These are phyloP conservation scores for Fusarium redolens DNA, from an alignment of 2,329 filamentous ascomycete species.

Conservation along the genomic window DNA sequence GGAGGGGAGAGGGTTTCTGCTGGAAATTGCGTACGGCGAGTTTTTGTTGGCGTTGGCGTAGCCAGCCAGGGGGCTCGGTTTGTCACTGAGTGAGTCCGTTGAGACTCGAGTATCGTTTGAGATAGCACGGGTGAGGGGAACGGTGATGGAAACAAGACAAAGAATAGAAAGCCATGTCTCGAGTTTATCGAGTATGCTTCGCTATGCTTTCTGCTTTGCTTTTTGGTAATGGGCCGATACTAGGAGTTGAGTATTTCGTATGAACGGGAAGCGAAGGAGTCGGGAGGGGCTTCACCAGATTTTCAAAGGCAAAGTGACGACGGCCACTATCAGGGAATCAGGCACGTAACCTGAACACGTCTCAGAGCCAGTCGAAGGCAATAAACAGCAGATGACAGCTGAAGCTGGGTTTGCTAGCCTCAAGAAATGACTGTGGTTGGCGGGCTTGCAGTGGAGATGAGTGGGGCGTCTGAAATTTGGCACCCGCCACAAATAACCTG, in stretches of 20 bases:
- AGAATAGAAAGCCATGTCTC: constrained; percentile 19
- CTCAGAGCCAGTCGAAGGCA: constrained; percentile 10
- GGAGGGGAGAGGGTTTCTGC: constrained; percentile 28
- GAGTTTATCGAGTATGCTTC: constrained; percentile 31
- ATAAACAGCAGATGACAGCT: constrained; percentile 5
- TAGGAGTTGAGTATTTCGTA: constrained; percentile 41
- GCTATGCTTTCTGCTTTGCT: constrained; percentile 1
- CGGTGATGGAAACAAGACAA: constrained; percentile 15
- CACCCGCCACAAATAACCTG: constrained; percentile 35
- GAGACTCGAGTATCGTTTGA: constrained; percentile 29
- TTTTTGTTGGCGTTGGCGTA: constrained; percentile 33
- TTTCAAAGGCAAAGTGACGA: constrained; percentile 46
- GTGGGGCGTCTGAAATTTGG: constrained; percentile 37
- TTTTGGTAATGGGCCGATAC: constrained; percentile 34
- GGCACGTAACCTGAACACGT: constrained; percentile 37
- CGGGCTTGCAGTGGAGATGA: background rate
- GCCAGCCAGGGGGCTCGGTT: constrained; percentile 29
- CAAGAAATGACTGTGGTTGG: constrained; percentile 11
- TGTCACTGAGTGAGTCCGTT: constrained; percentile 20
- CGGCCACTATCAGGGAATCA: constrained; percentile 21
- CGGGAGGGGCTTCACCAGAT: constrained; percentile 46
- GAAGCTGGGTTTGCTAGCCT: constrained; percentile 7
- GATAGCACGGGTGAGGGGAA: background rate
- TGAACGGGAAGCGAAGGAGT: constrained; percentile 44
- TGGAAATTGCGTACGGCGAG: constrained; percentile 45